Evolutionary conservation across 2,329 filamentous ascomycete genomes (phyloP), one percentile per base, ranked within the genome.

Genomic region (Xylariaceae sp.): DNA sequence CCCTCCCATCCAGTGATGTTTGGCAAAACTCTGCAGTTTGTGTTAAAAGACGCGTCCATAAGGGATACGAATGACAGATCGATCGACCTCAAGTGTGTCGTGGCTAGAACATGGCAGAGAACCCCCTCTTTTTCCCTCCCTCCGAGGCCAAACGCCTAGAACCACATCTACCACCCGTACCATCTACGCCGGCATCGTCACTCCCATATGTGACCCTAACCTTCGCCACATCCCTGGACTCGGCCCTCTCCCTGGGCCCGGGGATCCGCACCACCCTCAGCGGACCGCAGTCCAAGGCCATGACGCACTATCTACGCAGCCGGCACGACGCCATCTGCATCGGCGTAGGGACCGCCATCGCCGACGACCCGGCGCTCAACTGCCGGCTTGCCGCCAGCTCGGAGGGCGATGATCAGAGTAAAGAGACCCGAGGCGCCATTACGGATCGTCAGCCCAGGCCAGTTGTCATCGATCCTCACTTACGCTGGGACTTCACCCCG

Each of bases 291-390:
- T 89, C 89, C 35, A 96, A 96, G 69, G 81, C 88, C 46, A 95
- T 97, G 89, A 96, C 92, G 0, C 92, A 97, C 69, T 89, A 87
- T 66, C 80, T 97, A 27, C 88, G 92, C 61, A 85, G 85, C 11
- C 80, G 78, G 14, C 90, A 97, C 70, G 83, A 88, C 55, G 90
- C 89, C 36, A 95, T 96, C 58, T 76, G 95, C 19, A 76, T 97
- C 31, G 92, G 92, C 18, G 89, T 86, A 5, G 87, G 87, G 2
- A 97, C 92, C 1, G 88, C 90, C 7, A 74, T 89, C 22, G 86
- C 89, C 17, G 92, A 97, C 66, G 81, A 96, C 63, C 92, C 92
- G 2, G 84, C 83, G 2, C 74, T 97, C 46, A 96, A 95, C 66
- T 94, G 88, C 64, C 83, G 91, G 15, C 77, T 91, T 40, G 75